Conservation (phyloP, 2,329 filamentous ascomycete species). For the Neofusicoccum ribis region DNA sequence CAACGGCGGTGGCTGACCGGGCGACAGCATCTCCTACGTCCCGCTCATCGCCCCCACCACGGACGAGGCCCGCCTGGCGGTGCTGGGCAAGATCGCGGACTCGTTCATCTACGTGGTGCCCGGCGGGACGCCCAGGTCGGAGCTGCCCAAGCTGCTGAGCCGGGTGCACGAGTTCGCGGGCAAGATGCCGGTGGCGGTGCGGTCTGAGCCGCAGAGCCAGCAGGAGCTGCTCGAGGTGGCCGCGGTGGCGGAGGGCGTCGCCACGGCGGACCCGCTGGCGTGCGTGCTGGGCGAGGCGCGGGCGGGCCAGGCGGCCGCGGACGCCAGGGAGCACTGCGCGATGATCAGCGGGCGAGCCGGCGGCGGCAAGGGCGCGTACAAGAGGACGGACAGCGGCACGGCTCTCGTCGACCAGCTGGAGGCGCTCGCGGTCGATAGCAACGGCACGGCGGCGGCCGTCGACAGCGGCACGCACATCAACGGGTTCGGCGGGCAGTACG, state of each 20-base stretch:
- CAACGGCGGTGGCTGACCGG: no score
- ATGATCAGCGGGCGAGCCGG: no score
- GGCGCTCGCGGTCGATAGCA: slow-evolving; percentile 28
- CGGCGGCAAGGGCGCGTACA: slow-evolving; percentile 46
- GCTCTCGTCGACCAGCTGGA: slow-evolving; percentile 76
- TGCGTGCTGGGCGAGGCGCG: slow-evolving; percentile 69
- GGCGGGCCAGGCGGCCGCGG: slow-evolving; percentile 43
- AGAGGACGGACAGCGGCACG: slow-evolving; percentile 58
- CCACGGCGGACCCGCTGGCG: slow-evolving; percentile 94
- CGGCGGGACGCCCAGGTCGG: slow-evolving; percentile 76
- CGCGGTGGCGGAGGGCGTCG: slow-evolving; percentile 85
- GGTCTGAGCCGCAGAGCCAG: slow-evolving; percentile 91
- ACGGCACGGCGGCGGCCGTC: neutral
- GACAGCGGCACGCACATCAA: slow-evolving; percentile 54
- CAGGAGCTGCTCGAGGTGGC: slow-evolving; percentile 84
- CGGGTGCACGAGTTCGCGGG: slow-evolving; percentile 89
- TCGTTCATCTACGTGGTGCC: slow-evolving; percentile 99
- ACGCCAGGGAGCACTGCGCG: no score
- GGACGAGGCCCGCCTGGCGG: slow-evolving; percentile 87
- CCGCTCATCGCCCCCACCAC: slow-evolving; percentile 86
- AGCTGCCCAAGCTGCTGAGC: slow-evolving; percentile 76
- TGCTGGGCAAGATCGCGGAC: slow-evolving; percentile 68
- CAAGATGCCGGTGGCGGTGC: slow-evolving; percentile 85
- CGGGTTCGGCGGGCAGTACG: slow-evolving; percentile 95
- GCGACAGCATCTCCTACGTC: slow-evolving; percentile 77